Conservation (phyloP, 1,284 basidiomycete genomes). For the Puccinia coronata region DNA sequence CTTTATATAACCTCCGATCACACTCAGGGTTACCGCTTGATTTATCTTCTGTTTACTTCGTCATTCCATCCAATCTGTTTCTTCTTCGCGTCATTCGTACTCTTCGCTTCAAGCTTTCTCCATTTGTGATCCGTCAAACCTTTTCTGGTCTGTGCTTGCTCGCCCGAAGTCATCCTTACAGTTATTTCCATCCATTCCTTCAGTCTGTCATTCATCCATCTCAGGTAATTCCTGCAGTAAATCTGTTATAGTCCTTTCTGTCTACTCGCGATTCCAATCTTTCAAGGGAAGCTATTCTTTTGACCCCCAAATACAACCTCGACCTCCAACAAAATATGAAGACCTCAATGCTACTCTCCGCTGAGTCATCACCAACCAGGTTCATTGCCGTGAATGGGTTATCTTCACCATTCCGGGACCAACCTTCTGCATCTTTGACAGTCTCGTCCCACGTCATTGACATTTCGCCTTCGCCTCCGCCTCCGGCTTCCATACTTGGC, state of each 20-base stretch:
- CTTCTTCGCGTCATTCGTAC: neutral
- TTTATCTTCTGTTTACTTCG: neutral
- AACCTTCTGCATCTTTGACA: slow-evolving; percentile 15
- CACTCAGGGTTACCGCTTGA: neutral
- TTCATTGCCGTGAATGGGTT: slow-evolving; percentile 31
- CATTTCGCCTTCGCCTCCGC: slow-evolving; percentile 46
- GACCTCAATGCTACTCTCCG: slow-evolving; percentile 30
- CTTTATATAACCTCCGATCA: slow-evolving; percentile 9
- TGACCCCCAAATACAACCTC: neutral
- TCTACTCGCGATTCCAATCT: slow-evolving; percentile 12
- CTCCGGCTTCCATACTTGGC: slow-evolving; percentile 14
- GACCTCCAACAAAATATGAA: neutral
- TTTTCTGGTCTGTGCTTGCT: slow-evolving; percentile 2
- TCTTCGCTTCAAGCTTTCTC: slow-evolving; percentile 11
- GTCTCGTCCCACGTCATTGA: slow-evolving; percentile 45
- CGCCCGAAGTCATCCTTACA: slow-evolving; percentile 16
- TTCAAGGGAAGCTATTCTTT: neutral
- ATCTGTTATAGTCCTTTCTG: slow-evolving; percentile 30
- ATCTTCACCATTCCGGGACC: slow-evolving; percentile 46
- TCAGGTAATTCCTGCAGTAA: slow-evolving; percentile 23
- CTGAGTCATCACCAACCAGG: slow-evolving; percentile 26
- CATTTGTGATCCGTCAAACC: slow-evolving; percentile 18
- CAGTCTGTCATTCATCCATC: slow-evolving; percentile 30
- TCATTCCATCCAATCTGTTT: slow-evolving; percentile 4
- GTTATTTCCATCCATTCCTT: slow-evolving; percentile 21